phyloP scores from a whole-genome alignment of 176 grass and related monocot species.

The Eragrostis nindensis region DNA sequence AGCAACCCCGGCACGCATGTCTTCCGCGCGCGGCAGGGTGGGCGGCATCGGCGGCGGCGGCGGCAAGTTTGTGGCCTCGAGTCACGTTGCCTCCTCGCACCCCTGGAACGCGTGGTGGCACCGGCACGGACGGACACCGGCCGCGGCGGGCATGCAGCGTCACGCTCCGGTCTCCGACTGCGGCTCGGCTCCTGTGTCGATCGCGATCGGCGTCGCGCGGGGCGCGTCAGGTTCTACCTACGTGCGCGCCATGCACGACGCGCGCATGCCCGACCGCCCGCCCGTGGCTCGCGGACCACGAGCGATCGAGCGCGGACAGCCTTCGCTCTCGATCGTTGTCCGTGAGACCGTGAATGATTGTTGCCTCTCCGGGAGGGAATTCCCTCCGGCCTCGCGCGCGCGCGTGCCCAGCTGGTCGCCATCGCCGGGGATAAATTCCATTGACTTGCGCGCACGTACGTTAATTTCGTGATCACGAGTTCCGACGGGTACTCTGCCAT shows the following conservation, averaged over 20 bases:
- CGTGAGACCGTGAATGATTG: not conserved
- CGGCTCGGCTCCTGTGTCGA: too few relatives aligned
- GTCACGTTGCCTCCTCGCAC: too few relatives aligned
- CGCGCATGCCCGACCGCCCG: too few relatives aligned
- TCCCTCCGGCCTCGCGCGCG: not conserved
- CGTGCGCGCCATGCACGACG: too few relatives aligned
- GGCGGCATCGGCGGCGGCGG: too few relatives aligned
- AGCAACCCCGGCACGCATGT: not conserved
- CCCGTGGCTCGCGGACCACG: too few relatives aligned
- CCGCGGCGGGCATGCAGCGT: not conserved
- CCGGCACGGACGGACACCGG: not conserved
- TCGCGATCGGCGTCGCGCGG: too few relatives aligned
- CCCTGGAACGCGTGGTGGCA: not conserved
- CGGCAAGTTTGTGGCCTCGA: too few relatives aligned
- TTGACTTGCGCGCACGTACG: not conserved
- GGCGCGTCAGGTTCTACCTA: too few relatives aligned
- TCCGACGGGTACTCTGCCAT: not conserved
- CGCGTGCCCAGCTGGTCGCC: not conserved
- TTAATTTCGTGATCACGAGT: not conserved
- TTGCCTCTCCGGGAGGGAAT: not conserved
- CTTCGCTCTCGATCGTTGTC: not conserved
- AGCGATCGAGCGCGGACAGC: too few relatives aligned
- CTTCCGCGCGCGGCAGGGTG: not conserved
- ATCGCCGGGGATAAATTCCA: not conserved
- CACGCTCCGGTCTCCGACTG: not conserved